These are phyloP conservation scores for Colletotrichum phormii DNA, from an alignment of 2,329 filamentous ascomycete genomes.

Conservation along the genomic window DNA sequence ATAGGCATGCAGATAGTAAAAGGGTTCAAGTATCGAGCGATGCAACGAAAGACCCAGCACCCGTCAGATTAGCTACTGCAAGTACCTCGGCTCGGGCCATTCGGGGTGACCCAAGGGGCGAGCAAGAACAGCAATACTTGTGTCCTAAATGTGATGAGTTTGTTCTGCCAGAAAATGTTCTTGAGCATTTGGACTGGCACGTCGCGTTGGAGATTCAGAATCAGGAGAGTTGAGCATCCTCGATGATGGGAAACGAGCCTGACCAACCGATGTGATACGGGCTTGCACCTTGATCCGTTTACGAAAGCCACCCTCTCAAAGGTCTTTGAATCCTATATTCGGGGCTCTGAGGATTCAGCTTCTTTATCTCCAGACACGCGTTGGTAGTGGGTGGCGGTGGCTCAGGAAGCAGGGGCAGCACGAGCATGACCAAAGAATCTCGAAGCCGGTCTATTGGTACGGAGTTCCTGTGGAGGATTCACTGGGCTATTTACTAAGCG, in stretches of 20 bases:
- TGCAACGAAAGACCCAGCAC: too few species aligned
- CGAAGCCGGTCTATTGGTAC: background rate
- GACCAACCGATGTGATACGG: too few species aligned
- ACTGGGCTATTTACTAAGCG: too few species aligned
- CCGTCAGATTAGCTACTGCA: background rate
- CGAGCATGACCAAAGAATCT: background rate
- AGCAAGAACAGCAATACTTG: background rate
- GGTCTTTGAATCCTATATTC: too few species aligned
- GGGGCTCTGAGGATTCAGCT: too few species aligned
- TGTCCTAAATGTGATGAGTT: background rate
- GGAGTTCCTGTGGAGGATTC: background rate
- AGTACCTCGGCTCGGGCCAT: background rate
- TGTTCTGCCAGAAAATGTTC: background rate
- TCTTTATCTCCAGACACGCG: too few species aligned
- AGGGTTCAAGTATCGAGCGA: background rate
- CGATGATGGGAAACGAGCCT: too few species aligned
- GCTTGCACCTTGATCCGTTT: too few species aligned
- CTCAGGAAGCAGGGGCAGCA: too few species aligned
- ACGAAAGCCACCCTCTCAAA: too few species aligned
- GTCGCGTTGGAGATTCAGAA: background rate
- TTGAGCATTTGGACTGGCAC: background rate
- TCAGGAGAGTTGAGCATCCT: background rate
- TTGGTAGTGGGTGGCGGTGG: too few species aligned
- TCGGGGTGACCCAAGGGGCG: background rate
- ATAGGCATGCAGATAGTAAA: background rate